These are phyloP conservation scores for Canna indica DNA, from an alignment of 176 grass and related monocot species.

Conservation along the genomic window DNA sequence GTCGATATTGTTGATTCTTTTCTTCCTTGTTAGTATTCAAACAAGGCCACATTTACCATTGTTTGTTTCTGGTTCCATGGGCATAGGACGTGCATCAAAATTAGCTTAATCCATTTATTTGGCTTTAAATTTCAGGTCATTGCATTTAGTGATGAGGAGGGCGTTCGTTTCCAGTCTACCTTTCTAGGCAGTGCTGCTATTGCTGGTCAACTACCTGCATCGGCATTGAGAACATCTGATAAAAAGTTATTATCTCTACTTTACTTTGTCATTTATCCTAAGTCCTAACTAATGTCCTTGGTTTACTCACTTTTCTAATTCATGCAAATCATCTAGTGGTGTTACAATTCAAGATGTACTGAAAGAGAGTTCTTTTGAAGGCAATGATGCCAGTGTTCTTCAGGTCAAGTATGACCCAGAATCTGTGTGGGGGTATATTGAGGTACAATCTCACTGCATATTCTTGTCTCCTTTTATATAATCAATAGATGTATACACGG, in stretches of 20 bases:
- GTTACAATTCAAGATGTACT: slow-evolving; percentile 64
- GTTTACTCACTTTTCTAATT: slow-evolving; percentile 27
- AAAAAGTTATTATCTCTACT: slow-evolving; percentile 65
- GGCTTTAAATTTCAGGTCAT: slow-evolving; percentile 44
- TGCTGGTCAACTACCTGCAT: slow-evolving; percentile 83
- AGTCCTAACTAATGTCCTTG: slow-evolving; percentile 3
- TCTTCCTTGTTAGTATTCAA: background rate
- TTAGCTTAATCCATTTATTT: background rate
- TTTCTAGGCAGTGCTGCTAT: slow-evolving; percentile 96
- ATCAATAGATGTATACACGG: background rate
- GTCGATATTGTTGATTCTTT: background rate
- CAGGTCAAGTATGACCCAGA: slow-evolving; percentile 44
- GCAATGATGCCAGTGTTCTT: slow-evolving; percentile 32
- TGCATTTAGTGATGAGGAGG: slow-evolving; percentile 97
- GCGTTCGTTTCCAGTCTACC: slow-evolving; percentile 83
- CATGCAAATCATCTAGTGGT: slow-evolving; percentile 44
- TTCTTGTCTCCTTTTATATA: background rate
- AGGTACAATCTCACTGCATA: slow-evolving; percentile 37
- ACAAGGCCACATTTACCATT: background rate
- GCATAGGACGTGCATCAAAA: background rate
- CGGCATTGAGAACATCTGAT: slow-evolving; percentile 80
- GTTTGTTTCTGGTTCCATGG: background rate
- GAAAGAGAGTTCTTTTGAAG: slow-evolving; percentile 62
- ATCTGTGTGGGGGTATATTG: slow-evolving; percentile 76
- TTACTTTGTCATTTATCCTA: slow-evolving; percentile 9